phyloP scores from a whole-genome alignment of 345 rosid genomes.

The Citrus sp. region DNA sequence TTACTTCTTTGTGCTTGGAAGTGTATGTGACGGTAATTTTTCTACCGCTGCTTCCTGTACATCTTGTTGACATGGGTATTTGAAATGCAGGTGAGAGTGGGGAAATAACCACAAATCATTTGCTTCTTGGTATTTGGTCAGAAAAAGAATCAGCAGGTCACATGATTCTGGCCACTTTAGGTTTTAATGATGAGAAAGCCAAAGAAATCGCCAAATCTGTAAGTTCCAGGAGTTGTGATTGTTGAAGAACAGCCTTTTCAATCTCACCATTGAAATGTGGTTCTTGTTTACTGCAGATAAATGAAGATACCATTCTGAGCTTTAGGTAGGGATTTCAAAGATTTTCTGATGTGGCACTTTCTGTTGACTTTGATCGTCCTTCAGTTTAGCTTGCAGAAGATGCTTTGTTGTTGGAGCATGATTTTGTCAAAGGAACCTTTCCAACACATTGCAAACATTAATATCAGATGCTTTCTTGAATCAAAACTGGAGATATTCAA shows the following conservation, averaged over 20 bases:
- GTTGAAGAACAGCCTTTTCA: background rate
- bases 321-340: slow-evolving; percentile 32
- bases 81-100: slow-evolving; percentile 62
- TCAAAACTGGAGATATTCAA: slow-evolving; percentile 5
- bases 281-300: slow-evolving; percentile 48
- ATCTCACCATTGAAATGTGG: background rate
- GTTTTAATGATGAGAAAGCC: slow-evolving; percentile 84
- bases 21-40: background rate
- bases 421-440: background rate
- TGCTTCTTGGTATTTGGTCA: slow-evolving; percentile 83
- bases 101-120: slow-evolving; percentile 68
- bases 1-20: background rate
- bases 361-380: background rate
- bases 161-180: slow-evolving; percentile 51
- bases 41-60: background rate
- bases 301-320: slow-evolving; percentile 48
- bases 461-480: background rate
- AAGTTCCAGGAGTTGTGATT: slow-evolving; percentile 23
- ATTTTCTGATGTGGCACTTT: background rate
- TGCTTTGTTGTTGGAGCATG: background rate
- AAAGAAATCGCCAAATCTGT: slow-evolving; percentile 62
- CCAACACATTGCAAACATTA: background rate
- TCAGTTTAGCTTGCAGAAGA: background rate
- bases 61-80: slow-evolving; percentile 1
- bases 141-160: slow-evolving; percentile 81